A percentile compares a stretch with the other conserved stretches of the same genome.
Evolutionary conservation across 192 early-diverging fungal species (phyloP).

Genomic region (Linnemannia elongata): DNA sequence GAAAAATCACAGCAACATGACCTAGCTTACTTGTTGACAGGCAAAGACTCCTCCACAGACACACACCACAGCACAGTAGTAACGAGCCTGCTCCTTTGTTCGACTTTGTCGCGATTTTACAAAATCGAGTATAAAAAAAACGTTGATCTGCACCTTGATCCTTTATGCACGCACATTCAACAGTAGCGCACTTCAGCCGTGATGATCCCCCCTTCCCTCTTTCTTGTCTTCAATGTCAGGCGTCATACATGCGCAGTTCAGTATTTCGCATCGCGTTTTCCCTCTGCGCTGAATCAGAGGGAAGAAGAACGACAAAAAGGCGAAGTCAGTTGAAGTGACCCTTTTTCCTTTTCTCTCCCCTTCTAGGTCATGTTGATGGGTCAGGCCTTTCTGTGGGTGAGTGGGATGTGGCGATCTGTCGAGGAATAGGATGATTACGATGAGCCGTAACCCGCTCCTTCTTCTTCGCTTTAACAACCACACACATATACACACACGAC

Average conservation of each 20-base stretch:
- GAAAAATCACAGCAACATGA: too few species aligned
- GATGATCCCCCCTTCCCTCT: too few species aligned
- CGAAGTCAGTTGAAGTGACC: background rate
- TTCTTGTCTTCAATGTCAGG: too few species aligned
- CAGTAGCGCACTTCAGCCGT: background rate
- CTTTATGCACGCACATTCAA: too few species aligned
- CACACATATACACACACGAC: background rate
- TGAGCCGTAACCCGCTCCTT: background rate
- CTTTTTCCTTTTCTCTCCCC: background rate
- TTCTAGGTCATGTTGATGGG: background rate
- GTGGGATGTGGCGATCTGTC: background rate
- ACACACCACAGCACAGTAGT: background rate
- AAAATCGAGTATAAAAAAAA: background rate
- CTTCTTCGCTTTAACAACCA: background rate
- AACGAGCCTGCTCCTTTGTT: background rate
- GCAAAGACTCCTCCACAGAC: too few species aligned
- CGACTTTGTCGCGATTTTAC: background rate
- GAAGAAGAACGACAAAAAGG: background rate
- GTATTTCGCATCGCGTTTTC: background rate
- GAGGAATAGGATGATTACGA: background rate
- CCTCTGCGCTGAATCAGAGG: background rate
- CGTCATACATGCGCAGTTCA: too few species aligned
- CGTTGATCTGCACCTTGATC: background rate
- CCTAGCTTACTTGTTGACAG: too few species aligned
- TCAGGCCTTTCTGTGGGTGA: background rate